Evolutionary conservation across 2,329 filamentous ascomycete species (phyloP).

Genomic region (Aspergillus neotritici): DNA sequence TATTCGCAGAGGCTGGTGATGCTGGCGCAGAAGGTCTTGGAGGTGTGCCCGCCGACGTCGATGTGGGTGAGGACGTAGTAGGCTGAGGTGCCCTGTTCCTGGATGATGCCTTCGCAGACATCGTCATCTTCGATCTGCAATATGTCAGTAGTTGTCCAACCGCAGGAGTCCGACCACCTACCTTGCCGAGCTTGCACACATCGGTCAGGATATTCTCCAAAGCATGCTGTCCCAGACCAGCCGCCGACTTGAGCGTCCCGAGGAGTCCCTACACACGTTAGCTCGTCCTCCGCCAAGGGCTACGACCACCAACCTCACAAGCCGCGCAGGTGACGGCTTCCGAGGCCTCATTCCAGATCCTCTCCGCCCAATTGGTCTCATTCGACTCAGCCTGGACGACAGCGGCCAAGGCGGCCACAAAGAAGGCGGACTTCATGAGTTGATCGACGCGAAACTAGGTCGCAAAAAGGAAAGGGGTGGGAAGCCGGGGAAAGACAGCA

Average conservation of each 20-base stretch:
- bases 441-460: no score
- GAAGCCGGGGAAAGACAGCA: no score
- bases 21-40: slow-evolving; percentile 49
- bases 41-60: slow-evolving; percentile 45
- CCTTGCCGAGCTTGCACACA: slow-evolving; percentile 33
- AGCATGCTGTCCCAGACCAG: slow-evolving; percentile 39
- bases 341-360: no score
- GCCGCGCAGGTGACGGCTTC: no score
- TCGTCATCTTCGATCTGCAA: slow-evolving; percentile 48
- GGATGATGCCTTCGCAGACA: slow-evolving; percentile 51
- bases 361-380: no score
- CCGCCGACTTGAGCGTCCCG: slow-evolving; percentile 41
- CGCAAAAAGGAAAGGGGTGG: no score
- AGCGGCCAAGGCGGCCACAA: no score
- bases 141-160: neutral
- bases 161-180: slow-evolving; percentile 12
- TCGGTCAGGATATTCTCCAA: slow-evolving; percentile 37
- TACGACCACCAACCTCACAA: no score
- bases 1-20: slow-evolving; percentile 51
- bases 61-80: slow-evolving; percentile 47
- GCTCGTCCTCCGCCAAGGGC: no score
- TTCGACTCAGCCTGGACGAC: no score
- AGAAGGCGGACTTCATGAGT: no score
- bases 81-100: slow-evolving; percentile 50
- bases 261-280: slow-evolving; percentile 28